Conservation (phyloP, 139 green algal genomes). For the Chlorella sp. region DNA sequence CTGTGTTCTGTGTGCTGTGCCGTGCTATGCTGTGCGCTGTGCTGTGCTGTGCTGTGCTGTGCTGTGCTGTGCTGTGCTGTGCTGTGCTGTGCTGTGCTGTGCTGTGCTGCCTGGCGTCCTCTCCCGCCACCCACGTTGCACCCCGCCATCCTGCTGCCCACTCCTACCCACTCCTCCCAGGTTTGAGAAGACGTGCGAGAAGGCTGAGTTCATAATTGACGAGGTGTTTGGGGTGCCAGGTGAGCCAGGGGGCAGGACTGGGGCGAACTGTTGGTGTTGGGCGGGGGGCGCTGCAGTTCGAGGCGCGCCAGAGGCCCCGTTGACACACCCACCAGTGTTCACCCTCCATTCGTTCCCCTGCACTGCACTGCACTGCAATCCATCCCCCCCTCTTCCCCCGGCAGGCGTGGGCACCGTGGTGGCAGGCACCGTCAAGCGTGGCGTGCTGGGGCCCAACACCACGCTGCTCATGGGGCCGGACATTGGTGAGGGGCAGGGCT, state of each 20-base stretch:
- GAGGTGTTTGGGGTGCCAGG: conserved; percentile 87
- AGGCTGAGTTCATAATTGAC: conserved; percentile 90
- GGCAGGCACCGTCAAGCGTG: conserved; percentile 89
- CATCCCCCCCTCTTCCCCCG: background rate
- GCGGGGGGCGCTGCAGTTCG: too few relatives aligned
- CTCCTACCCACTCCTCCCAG: background rate
- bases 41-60: too few relatives aligned
- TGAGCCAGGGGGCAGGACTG: background rate
- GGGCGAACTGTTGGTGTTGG: background rate
- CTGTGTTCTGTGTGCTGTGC: background rate
- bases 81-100: background rate
- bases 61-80: background rate
- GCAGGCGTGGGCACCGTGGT: conserved; percentile 90
- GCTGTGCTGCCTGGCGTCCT: too few relatives aligned
- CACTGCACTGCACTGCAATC: too few relatives aligned
- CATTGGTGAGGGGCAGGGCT: conserved; percentile 36
- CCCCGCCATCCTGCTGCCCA: background rate
- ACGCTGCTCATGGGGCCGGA: conserved; percentile 87
- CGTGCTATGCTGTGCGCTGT: background rate
- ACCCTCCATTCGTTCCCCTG: background rate
- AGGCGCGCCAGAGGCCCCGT: too few relatives aligned
- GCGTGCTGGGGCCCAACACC: conserved; percentile 72
- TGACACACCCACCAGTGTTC: too few relatives aligned
- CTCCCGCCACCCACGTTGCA: too few relatives aligned
- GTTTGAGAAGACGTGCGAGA: background rate